A percentile compares a stretch with the other conserved stretches of the same genome.
These are phyloP conservation scores for Byssoonygena ceratinophila DNA, from an alignment of 2,329 filamentous ascomycete genomes.

Conservation along the genomic window DNA sequence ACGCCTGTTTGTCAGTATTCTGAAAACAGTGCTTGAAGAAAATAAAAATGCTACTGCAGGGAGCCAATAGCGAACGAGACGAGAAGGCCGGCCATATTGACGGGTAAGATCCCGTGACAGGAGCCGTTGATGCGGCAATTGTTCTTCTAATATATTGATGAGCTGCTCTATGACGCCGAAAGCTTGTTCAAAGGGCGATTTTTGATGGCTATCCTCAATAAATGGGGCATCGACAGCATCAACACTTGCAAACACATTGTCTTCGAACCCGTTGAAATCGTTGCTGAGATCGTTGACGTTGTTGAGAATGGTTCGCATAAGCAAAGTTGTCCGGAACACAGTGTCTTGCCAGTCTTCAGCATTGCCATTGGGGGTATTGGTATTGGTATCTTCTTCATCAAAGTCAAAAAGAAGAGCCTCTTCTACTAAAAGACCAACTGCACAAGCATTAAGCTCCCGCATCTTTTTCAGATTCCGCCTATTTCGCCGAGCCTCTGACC, in stretches of 20 bases:
- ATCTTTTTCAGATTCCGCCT: conserved; percentile 60
- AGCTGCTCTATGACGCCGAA: conserved; percentile 28
- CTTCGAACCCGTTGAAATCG: conserved; percentile 45
- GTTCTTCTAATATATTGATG: conserved; percentile 52
- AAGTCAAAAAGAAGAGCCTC: conserved; percentile 64
- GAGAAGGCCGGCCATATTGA: conserved; percentile 64
- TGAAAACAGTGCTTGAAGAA: conserved; percentile 78
- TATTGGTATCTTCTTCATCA: conserved; percentile 48
- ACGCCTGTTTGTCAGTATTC: conserved; percentile 61
- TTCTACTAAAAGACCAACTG: conserved; percentile 75
- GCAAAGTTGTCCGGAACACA: conserved; percentile 65
- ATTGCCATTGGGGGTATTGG: conserved; percentile 36
- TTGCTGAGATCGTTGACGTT: conserved; percentile 56
- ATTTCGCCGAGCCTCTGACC: conserved; percentile 65
- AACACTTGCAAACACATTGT: conserved; percentile 47
- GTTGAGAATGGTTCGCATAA: conserved; percentile 76
- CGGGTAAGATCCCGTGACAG: conserved; percentile 47
- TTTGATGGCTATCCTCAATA: conserved; percentile 34
- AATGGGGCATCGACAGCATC: conserved; percentile 45
- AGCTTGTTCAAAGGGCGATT: conserved; percentile 18
- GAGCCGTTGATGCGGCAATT: conserved; percentile 56
- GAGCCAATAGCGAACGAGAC: conserved; percentile 77
- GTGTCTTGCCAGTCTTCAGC: conserved; percentile 56
- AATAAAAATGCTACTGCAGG: conserved; percentile 60
- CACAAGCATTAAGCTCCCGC: conserved; percentile 71